Evolutionary conservation across 2,329 filamentous ascomycete species (phyloP), one percentile per base, ranked within the genome.

Genomic region (Ceratocystiopsis minuta): DNA sequence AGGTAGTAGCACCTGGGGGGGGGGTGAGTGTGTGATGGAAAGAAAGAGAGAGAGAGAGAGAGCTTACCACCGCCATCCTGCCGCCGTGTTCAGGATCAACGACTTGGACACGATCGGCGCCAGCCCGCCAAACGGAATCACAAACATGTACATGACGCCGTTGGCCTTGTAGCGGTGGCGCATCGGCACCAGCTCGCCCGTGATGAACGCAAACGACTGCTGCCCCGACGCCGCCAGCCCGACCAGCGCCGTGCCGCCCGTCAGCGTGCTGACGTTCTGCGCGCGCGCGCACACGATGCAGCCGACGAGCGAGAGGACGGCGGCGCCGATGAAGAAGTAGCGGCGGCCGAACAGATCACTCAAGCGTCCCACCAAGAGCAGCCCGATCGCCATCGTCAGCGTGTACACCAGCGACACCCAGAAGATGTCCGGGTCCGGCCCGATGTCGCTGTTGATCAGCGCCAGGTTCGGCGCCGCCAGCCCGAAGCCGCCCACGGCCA

Each of bases 181-280:
- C 49, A 60, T 62, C 14, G 63, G 60, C 4, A 66, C 58, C 6
- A 63, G 52, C 46, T 63, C 60, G 20, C 56, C 58, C 15, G 62
- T 51, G 6, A 61, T 53, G 36, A 62, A 56, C 2, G 54, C 53
- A 47, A 61, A 62, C 12, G 55, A 58, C 13, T 62, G 51, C 49
- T 62, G 60, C 9, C 53, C 57, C 7, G 59, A 56, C 14, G 57
- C 59, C 2, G 56, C 58, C 35, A 62, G 43, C 16, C 59, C 59
- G 42, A 56, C 58, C 45, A 52, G 54, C 15, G 54, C 46, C 20
- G 56, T 60, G 31, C 54, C 55, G 10, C 49, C 58, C 40, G 62
- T 61, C 37, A 63, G 48, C 28, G 51, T 52, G 38, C 53, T 50
- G 33, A 61, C 54, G 39, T 49, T 55, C 18, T 52, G 46, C 0